Evolutionary conservation across 371 early-diverging fungal genomes (phyloP), one percentile per base, ranked within the genome.

Genomic region (Dinochytrium kinnereticum): DNA sequence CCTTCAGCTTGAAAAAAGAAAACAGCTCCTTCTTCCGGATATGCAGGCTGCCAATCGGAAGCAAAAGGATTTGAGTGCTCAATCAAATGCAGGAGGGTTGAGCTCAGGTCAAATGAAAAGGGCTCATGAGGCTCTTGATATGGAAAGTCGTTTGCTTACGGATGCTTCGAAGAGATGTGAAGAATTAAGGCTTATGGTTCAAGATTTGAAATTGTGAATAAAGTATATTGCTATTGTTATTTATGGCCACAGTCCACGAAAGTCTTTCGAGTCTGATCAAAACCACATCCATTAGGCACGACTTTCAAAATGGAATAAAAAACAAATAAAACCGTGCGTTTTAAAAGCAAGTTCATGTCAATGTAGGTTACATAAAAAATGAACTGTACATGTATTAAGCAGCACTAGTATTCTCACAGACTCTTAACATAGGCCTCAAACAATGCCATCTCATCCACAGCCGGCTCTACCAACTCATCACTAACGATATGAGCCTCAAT

Each of bases 401-500:
- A 24, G 17, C 13, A 53, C 5, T 21, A 26, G n/a, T 5, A 53
- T n/a, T 13, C 5, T 53, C 24, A 53, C 17, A 53, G 26, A 5
- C n/a, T n/a, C 24, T 33, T 61, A 17, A 61, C 7, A 7, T 19
- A 34, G 34, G 24, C 7, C 24, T 61, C 69, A 28, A 82, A 72
- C 55, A 59, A 61, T 17, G 36, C 30, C 21, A 26, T 51, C 74
- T 82, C 83, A 51, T 80, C 83, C 26, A 82, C 64, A 26, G 71
- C 70, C 39, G 21, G 51, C 67, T 82, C 83, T 13, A 69, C 75
- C 15, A 78, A 49, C 72, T 72, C 76, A 50, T 68, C 57, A 21
- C 61, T 74, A 26, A 82, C 61, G 26, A 72, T 21, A 55, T 82
- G 79, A 1, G 72, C 74, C 19, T 79, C 76, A n/a, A 78, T 39